Base-by-base conservation (phyloP, 2,329 filamentous ascomycete species). In the Colletotrichum orchidophilum region DNA sequence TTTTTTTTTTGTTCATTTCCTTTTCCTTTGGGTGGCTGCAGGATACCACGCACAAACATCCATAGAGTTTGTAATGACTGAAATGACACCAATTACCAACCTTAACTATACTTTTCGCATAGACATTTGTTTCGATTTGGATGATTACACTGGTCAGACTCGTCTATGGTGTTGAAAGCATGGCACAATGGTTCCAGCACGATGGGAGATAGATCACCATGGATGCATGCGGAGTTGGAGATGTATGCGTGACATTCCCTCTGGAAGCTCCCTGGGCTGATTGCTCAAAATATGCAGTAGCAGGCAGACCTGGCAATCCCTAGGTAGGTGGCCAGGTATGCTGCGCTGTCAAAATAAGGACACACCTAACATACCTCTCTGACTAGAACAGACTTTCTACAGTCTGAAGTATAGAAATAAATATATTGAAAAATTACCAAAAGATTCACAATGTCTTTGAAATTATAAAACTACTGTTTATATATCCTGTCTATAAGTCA, bases 31-130 rank as follows among this genome's bases (percentile, higher is more conserved):
- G 42, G 52, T 26, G 33, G 64, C 39, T 60, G 64, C 68, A 63
- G 64, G 69, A 71, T 71, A 63, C 58, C 64, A 60, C 57, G 68
- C 52, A 59, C 52, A 53, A 21, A 42, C 21, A 27, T 27, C 24
- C 49, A 71, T 53, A 63, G 58, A 63, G 61, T 27, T 31, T 31
- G 63, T 67, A 63, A 69, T 54, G 64, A 71, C 58, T 53, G 69
- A 59, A 27, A 71, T 53, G 69, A 71, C 64, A 53, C 57, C 31
- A 60, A 53, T 62, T 54, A 63, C 65, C 21, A 57, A 67, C n/a
- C 9, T n/a, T 7, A 2, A 39, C 31, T 50, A 9, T 29, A 21
- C 29, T 13, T 39, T 15, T n/a, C 1, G 9, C 21, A 0, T 33
- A 13, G 27, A 29, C 8, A 29, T 7, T 35, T 29, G 24, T 15